Evolutionary conservation across 345 rosid species (phyloP).

Genomic region (Populus alba): DNA sequence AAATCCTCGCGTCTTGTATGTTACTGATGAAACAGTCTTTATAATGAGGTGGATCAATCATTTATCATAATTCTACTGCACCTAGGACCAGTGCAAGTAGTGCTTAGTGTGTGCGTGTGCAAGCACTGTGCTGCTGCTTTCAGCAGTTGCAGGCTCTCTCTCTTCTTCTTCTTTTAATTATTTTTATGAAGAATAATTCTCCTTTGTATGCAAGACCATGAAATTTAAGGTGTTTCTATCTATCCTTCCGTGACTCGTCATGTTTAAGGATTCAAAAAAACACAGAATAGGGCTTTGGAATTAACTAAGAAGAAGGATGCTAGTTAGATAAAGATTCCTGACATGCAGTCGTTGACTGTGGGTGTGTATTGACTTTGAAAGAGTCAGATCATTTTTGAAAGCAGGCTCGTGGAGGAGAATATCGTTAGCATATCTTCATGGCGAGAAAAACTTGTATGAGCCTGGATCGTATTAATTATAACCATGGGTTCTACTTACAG

Average conservation of each 20-base stretch:
- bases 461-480: too few relatives aligned
- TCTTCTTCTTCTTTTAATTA: neutral
- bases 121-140: constrained; percentile 5
- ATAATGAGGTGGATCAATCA: constrained; percentile 8
- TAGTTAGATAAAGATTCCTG: too few relatives aligned
- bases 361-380: too few relatives aligned
- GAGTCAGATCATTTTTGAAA: too few relatives aligned
- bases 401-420: too few relatives aligned
- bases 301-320: too few relatives aligned
- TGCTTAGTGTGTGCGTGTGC: constrained; percentile 13
- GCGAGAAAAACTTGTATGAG: too few relatives aligned
- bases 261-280: neutral
- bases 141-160: neutral
- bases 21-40: neutral
- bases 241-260: neutral
- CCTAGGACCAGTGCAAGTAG: constrained; percentile 2
- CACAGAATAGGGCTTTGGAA: neutral
- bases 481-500: too few relatives aligned
- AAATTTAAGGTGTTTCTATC: neutral
- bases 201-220: neutral
- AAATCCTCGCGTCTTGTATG: constrained; percentile 8
- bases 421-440: too few relatives aligned
- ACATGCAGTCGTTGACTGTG: too few relatives aligned
- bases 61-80: constrained; percentile 5
- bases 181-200: neutral